phyloP scores from a whole-genome alignment of 345 rosid genomes.

The Eucalyptus pauciflora region DNA sequence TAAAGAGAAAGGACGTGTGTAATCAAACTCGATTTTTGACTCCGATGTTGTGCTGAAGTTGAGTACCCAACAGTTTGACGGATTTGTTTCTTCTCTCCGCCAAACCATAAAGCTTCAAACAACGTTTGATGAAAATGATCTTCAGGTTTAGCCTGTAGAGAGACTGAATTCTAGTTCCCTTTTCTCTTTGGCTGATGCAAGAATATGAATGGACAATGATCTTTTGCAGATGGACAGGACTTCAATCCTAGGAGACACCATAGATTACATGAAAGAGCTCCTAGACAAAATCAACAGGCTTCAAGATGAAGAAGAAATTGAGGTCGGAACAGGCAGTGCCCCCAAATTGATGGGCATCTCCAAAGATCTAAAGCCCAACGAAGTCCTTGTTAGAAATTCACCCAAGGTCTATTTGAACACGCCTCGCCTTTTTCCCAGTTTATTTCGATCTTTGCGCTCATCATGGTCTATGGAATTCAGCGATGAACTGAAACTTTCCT shows the following conservation, averaged over 20 bases:
- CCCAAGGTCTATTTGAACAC: slow-evolving; percentile 16
- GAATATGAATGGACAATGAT: neutral
- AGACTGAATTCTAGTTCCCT: neutral
- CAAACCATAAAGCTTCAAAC: neutral
- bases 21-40: neutral
- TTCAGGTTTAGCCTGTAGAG: neutral
- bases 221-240: slow-evolving; percentile 36
- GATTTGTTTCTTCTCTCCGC: neutral
- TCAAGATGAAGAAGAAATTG: neutral
- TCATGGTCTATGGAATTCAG: neutral
- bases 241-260: slow-evolving; percentile 35
- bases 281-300: slow-evolving; percentile 22
- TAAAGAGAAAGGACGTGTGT: neutral
- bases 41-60: neutral
- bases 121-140: neutral
- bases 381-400: slow-evolving; percentile 14
- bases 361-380: slow-evolving; percentile 14
- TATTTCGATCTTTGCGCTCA: neutral
- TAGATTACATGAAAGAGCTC: slow-evolving; percentile 37
- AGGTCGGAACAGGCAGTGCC: neutral
- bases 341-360: neutral
- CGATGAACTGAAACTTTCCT: neutral
- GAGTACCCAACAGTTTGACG: neutral
- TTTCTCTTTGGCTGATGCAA: neutral
- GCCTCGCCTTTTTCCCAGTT: neutral